Base-by-base conservation (phyloP, 202 grass and related monocot genomes). In the Saccharum hybrid region DNA sequence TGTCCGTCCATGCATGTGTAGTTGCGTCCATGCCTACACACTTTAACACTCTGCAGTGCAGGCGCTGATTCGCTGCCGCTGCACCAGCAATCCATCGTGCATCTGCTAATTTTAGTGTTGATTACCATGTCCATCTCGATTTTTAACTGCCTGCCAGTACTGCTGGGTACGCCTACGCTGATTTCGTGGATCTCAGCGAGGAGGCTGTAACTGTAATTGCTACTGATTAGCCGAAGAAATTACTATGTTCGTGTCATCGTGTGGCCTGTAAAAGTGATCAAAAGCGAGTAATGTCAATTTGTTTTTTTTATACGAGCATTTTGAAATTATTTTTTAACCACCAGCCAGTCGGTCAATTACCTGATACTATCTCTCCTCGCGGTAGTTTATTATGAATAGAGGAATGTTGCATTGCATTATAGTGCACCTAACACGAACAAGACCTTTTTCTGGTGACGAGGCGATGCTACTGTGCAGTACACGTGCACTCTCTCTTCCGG, bases 401-500 rank as follows among this genome's bases (percentile, higher is more conserved):
- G 4, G 18, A 72, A 72, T 61, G 7, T 46, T 16, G n/a, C 26
- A 21, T 51, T 51, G 43, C 28, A 54, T 51, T 21, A 26, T 37
- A 71, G 63, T 51, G 79, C 79, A 69, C 79, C 83, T 51, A 78
- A 48, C 72, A 67, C 3, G 66, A 72, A 43, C 71, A 65, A 4
- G 34, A 43, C 45, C 0, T 16, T 76, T 45, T 57, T 19, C 2
- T 9, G 37, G 16, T 66, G 77, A 31, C 61, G 23, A 40, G 28
- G 43, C 39, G 22, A 68, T 8, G 28, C 6, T 8, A 79, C 49
- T 72, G 79, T 81, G 49, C 66, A 63, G 49, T 34, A 19, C 71
- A 28, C 18, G 79, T 81, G 51, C 78, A 15, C 73, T 10, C 13
- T 33, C 8, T 51, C 28, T 34, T 13, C 40, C 16, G 41, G 8